Conservation (phyloP, 495 filamentous ascomycete genomes). For the Melanomma pulvis-pyrius region DNA sequence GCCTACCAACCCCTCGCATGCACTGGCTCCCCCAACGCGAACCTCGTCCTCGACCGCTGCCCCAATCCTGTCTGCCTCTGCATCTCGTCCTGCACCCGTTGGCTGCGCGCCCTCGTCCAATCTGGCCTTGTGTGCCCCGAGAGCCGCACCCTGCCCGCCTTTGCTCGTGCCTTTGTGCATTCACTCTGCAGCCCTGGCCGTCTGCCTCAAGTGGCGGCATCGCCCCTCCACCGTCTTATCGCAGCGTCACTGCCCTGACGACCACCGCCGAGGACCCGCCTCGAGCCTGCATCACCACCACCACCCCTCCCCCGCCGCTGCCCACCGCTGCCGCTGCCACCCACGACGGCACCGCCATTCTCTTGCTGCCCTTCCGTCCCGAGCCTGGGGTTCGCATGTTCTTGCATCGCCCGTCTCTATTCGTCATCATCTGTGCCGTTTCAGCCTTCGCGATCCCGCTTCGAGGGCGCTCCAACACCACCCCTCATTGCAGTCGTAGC, state of each 20-base stretch:
- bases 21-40: slow-evolving; percentile 15
- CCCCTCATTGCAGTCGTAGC: background rate
- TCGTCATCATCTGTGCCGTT: slow-evolving; percentile 27
- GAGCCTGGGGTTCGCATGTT: slow-evolving; percentile 26
- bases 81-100: slow-evolving; percentile 22
- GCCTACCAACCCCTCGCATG: slow-evolving; percentile 32
- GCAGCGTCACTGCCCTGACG: slow-evolving; percentile 33
- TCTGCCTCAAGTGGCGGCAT: slow-evolving; percentile 36
- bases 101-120: slow-evolving; percentile 19
- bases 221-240: slow-evolving; percentile 40
- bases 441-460: slow-evolving; percentile 31
- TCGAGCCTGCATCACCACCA: slow-evolving; percentile 18
- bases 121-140: slow-evolving; percentile 28
- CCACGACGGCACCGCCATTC: slow-evolving; percentile 21
- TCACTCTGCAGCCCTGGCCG: background rate
- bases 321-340: slow-evolving; percentile 12
- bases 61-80: slow-evolving; percentile 18
- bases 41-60: slow-evolving; percentile 30
- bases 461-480: background rate
- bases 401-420: slow-evolving; percentile 22
- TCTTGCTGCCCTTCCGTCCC: background rate
- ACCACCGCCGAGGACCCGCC: slow-evolving; percentile 32
- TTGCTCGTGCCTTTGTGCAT: slow-evolving; percentile 34
- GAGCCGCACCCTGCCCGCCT: slow-evolving; percentile 29
- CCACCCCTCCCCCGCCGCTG: background rate